Base-by-base conservation (phyloP, 2,329 filamentous ascomycete genomes). In the Penicillium sp. region DNA sequence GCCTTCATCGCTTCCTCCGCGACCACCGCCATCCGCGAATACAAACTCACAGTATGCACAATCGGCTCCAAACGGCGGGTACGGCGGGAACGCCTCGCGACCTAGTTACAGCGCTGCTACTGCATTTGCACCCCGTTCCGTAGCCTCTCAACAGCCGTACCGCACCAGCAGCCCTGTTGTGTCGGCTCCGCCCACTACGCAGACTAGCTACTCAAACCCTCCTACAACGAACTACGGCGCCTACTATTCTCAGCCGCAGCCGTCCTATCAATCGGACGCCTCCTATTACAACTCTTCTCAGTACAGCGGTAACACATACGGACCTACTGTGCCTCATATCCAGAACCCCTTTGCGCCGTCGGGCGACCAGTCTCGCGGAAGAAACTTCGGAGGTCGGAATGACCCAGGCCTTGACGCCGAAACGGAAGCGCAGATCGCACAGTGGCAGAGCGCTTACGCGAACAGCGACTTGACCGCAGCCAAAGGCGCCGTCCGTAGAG, bases 371-470 rank as follows among this genome's bases (percentile, higher is more conserved):
- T 64, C 73, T 70, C 31, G 69, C 69, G 69, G 73, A 59, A 70
- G 64, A 45, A 73, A 69, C 57, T 75, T 74, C 31, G 73, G 72
- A 58, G 26, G 26, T 26, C 75, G 72, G 38, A 71, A 71, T 21
- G 80, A 80, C 35, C 66, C 77, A 9, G 78, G 76, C 35, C 76
- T 85, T 56, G 87, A 97, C 71, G 88, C 92, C 3, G 92, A 97
- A 69, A 90, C 92, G 82, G 92, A 95, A 61, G 92, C 92, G 31
- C 92, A 96, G 76, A 93, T 97, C 64, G 93, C 93, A 53, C 91
- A 96, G 77, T 97, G 94, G 92, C 93, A 96, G 78, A 94, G 90
- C 77, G 92, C 93, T 29, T 97, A 97, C 77, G 86, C 88, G 66
- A 85, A 83, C 54, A 89, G 90, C 54, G 81, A 84, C 11, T 73